phyloP scores from a whole-genome alignment of 495 filamentous ascomycete genomes.

The Talaromyces adpressus region DNA sequence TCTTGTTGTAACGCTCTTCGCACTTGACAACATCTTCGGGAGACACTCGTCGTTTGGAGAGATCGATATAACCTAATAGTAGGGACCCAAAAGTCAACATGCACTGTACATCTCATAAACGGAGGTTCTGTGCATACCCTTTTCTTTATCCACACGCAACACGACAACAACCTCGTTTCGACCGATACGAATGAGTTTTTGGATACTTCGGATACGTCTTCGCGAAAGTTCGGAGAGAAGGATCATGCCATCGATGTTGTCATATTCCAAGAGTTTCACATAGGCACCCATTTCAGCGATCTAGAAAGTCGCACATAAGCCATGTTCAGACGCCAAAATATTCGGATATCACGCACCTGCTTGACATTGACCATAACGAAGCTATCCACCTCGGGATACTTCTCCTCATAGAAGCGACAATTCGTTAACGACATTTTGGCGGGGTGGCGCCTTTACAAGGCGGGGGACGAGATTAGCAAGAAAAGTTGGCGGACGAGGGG shows the following conservation, averaged over 20 bases:
- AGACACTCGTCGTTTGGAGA: conserved; percentile 94
- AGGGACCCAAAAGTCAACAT: conserved; percentile 20
- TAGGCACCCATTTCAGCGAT: conserved; percentile 99
- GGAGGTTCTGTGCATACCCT: conserved; percentile 49
- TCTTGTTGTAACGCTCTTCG: conserved; percentile 99
- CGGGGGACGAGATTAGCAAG: conserved; percentile 8
- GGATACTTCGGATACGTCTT: conserved; percentile 94
- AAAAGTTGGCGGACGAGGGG: not conserved
- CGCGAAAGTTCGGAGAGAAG: conserved; percentile 91
- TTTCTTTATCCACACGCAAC: conserved; percentile 97
- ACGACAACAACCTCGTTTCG: conserved; percentile 98
- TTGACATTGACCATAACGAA: conserved; percentile 99
- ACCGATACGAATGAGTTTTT: conserved; percentile 96
- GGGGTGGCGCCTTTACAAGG: conserved; percentile 37
- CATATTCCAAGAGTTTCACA: conserved; percentile 98
- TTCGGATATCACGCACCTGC: conserved; percentile 52
- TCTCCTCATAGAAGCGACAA: conserved; percentile 98
- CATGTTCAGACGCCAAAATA: conserved; percentile 5
- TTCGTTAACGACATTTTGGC: conserved; percentile 92
- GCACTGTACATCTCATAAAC: not conserved
- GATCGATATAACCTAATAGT: conserved; percentile 81
- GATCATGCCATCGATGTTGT: conserved; percentile 99
- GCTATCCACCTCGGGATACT: conserved; percentile 96
- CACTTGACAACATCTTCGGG: conserved; percentile 97
- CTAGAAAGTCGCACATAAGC: conserved; percentile 31